These are phyloP conservation scores for Diversispora eburnea DNA, from an alignment of 192 early-diverging fungal genomes.

Conservation along the genomic window DNA sequence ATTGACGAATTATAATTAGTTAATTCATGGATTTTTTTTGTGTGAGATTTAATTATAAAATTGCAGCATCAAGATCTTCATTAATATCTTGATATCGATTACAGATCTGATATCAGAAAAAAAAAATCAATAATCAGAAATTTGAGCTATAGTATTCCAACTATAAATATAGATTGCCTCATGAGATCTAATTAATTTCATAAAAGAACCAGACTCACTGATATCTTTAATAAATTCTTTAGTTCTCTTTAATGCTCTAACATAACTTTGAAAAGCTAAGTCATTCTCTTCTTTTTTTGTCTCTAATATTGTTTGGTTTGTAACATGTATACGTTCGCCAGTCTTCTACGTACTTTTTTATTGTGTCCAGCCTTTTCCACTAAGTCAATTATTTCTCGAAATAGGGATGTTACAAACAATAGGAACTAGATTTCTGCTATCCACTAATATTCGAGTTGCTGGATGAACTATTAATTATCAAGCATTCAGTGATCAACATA, in stretches of 20 bases:
- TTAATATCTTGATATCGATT: background rate
- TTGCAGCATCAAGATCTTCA: background rate
- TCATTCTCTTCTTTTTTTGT: background rate
- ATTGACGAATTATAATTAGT: too few relatives aligned
- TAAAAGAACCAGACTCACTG: background rate
- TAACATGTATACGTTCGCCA: slow-evolving; percentile 5
- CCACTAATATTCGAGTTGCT: too few relatives aligned
- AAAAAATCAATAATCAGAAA: background rate
- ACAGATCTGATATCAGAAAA: background rate
- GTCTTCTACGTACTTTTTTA: slow-evolving; percentile 4
- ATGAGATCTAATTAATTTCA: background rate
- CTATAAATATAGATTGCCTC: background rate
- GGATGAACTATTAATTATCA: too few relatives aligned
- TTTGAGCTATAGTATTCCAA: background rate
- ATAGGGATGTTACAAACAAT: background rate
- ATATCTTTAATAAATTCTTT: slow-evolving; percentile 4
- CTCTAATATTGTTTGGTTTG: background rate
- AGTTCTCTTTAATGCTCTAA: background rate
- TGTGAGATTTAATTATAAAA: background rate
- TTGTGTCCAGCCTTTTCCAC: slow-evolving; percentile 11
- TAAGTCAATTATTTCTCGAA: slow-evolving; percentile 1
- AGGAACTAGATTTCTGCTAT: background rate
- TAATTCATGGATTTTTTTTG: too few relatives aligned
- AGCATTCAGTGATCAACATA: too few relatives aligned
- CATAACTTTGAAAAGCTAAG: background rate